Evolutionary conservation across 257 asterid species (phyloP).

Genomic region (Gentiana dahurica): DNA sequence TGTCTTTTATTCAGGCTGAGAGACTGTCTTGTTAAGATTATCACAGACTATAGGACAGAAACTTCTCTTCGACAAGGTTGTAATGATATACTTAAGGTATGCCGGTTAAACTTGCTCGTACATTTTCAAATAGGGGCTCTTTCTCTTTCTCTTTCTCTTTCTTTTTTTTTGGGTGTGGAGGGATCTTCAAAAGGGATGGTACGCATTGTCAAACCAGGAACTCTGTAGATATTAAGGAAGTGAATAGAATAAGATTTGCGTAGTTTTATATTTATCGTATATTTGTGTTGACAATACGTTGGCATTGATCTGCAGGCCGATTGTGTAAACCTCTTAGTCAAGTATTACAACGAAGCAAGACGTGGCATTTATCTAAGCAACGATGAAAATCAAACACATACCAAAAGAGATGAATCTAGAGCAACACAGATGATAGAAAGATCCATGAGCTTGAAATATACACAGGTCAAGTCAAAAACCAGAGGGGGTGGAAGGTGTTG

Average conservation of each 20-base stretch:
- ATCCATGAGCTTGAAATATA: constrained; percentile 38
- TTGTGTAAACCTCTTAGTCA: constrained; percentile 74
- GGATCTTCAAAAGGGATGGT: too few relatives aligned
- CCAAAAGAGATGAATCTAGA: constrained; percentile 34
- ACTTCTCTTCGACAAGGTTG: constrained; percentile 94
- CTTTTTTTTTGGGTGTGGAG: too few relatives aligned
- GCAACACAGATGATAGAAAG: constrained; percentile 28
- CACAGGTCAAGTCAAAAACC: constrained; percentile 69
- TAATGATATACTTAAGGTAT: constrained; percentile 89
- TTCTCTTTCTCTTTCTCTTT: too few relatives aligned
- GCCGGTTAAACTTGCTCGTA: neutral
- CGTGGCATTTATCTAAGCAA: constrained; percentile 70
- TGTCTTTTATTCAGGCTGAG: constrained; percentile 55
- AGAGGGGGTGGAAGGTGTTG: constrained; percentile 86
- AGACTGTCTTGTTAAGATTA: constrained; percentile 86
- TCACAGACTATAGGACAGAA: constrained; percentile 95
- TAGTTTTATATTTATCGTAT: neutral
- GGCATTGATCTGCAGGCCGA: constrained; percentile 51
- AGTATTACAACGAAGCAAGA: constrained; percentile 88
- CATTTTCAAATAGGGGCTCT: too few relatives aligned
- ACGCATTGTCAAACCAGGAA: too few relatives aligned
- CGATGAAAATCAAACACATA: constrained; percentile 55
- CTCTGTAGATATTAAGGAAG: too few relatives aligned
- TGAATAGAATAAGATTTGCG: neutral
- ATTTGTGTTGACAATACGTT: neutral